Evolutionary conservation across 2,329 filamentous ascomycete species (phyloP), one percentile per base, ranked within the genome.

Genomic region (Alternaria rosae): DNA sequence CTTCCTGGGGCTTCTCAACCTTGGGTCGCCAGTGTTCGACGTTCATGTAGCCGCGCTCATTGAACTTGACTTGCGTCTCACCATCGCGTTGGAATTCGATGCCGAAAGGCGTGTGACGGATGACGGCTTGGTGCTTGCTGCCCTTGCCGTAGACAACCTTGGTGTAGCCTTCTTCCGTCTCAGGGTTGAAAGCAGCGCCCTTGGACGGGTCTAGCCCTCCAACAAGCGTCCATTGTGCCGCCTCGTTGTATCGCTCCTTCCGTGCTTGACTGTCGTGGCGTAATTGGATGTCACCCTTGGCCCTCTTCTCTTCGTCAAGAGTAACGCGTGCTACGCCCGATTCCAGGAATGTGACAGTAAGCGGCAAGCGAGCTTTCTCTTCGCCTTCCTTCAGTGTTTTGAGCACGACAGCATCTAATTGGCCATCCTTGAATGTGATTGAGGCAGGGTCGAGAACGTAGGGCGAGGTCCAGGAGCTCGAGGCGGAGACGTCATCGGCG

Each of bases 241-340:
- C 91, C 80, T 97, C 95, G 72, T 97, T 96, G 79, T 98, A 99
- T 66, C 95, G 88, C 78, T 98, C 92, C 80, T 98, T 98, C 70
- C 93, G 88, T 6, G 88, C 91, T 70, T 88, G 88, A 80, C 95
- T 97, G 71, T 89, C 87, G 78, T 97, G 91, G 62, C 95, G 87
- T 60, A 99, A 84, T 68, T 93, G 89, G 64, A 99, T 96, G 5
- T 97, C 91, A 58, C 93, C 92, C 75, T 94, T 94, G 79, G 91
- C 88, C 61, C 95, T 88, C 81, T 89, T 93, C 82, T 97, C 92
- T 80, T 99, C 95, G 78, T 99, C 95, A 62, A 99, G 84, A 0
- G 90, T 92, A 51, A 99, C 89, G 63, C 95, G 90, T 23, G 93
- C 93, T 59, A 91, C 91, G 61, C 95, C 95, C 28, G 93, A 96